phyloP scores from a whole-genome alignment of 352 stramenopile genomes.

The Pythium phragmiticola region DNA sequence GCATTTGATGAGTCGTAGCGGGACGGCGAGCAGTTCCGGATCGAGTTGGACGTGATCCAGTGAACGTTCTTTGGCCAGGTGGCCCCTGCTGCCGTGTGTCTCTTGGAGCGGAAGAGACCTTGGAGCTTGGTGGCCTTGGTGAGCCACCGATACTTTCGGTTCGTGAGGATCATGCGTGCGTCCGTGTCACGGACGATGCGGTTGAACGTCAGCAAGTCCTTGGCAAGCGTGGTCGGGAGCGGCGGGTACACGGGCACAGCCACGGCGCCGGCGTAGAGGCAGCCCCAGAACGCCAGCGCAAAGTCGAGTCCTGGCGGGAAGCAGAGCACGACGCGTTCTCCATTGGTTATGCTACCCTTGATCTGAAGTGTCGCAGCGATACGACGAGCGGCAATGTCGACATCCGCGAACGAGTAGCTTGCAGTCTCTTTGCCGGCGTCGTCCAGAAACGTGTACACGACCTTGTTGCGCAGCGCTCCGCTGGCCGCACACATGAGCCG shows the following conservation, averaged over 20 bases:
- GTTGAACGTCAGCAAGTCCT: slow-evolving; percentile 82
- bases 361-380: slow-evolving; percentile 62
- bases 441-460: slow-evolving; percentile 85
- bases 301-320: slow-evolving; percentile 80
- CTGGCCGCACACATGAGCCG: slow-evolving; percentile 48
- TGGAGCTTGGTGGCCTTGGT: slow-evolving; percentile 91
- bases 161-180: slow-evolving; percentile 93
- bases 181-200: slow-evolving; percentile 86
- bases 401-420: slow-evolving; percentile 70
- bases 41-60: slow-evolving; percentile 87
- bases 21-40: slow-evolving; percentile 34
- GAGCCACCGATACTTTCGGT: slow-evolving; percentile 89
- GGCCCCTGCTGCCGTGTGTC: slow-evolving; percentile 16
- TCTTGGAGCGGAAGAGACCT: not conserved
- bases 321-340: slow-evolving; percentile 76
- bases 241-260: slow-evolving; percentile 76
- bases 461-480: slow-evolving; percentile 52
- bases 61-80: slow-evolving; percentile 86
- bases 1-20: slow-evolving; percentile 33
- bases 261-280: slow-evolving; percentile 69
- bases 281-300: slow-evolving; percentile 76
- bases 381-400: slow-evolving; percentile 58
- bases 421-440: slow-evolving; percentile 59
- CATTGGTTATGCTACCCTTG: slow-evolving; percentile 45
- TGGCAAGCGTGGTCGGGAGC: slow-evolving; percentile 66